Percentiles rank a stretch among this genome's conserved stretches.
Evolutionary conservation across 345 rosid species (phyloP).

Genomic region (Rubroshorea leprosula): DNA sequence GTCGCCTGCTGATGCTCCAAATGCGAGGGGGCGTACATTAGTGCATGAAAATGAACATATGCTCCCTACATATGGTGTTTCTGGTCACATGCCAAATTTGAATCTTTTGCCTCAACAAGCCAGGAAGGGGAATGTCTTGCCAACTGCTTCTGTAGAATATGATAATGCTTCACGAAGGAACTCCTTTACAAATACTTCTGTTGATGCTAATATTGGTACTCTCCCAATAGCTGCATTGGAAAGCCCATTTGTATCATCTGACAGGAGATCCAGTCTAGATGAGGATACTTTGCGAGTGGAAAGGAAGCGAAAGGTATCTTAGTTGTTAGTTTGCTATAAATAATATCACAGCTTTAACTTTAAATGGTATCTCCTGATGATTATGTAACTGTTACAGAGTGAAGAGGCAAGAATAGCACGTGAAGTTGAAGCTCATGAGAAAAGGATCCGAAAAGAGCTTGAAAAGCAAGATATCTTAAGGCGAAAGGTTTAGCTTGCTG

Average conservation of each 20-base stretch:
- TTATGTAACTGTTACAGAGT: constrained; percentile 34
- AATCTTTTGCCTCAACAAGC: constrained; percentile 65
- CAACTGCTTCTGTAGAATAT: constrained; percentile 40
- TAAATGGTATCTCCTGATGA: constrained; percentile 6
- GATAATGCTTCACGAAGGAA: constrained; percentile 40
- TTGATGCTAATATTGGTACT: constrained; percentile 32
- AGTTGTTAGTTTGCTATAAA: background rate
- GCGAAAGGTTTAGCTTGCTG: constrained; percentile 53
- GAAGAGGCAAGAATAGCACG: constrained; percentile 85
- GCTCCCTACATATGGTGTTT: constrained; percentile 39
- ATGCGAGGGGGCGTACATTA: constrained; percentile 29
- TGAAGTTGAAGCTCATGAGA: constrained; percentile 87
- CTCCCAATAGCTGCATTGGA: constrained; percentile 39
- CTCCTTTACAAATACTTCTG: constrained; percentile 28
- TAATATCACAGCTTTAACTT: background rate
- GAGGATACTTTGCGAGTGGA: constrained; percentile 53
- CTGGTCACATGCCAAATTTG: constrained; percentile 52
- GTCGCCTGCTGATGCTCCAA: constrained; percentile 36
- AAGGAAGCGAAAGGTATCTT: constrained; percentile 67
- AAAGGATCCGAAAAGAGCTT: constrained; percentile 77
- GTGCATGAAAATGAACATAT: constrained; percentile 33
- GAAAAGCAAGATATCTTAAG: constrained; percentile 77
- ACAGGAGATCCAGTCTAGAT: constrained; percentile 38
- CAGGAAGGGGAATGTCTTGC: constrained; percentile 40
- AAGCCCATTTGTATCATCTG: constrained; percentile 40